Percentiles rank a stretch among this genome's conserved stretches.
phyloP scores from a whole-genome alignment of 2,329 filamentous ascomycete species.

The Bertia moriformis region DNA sequence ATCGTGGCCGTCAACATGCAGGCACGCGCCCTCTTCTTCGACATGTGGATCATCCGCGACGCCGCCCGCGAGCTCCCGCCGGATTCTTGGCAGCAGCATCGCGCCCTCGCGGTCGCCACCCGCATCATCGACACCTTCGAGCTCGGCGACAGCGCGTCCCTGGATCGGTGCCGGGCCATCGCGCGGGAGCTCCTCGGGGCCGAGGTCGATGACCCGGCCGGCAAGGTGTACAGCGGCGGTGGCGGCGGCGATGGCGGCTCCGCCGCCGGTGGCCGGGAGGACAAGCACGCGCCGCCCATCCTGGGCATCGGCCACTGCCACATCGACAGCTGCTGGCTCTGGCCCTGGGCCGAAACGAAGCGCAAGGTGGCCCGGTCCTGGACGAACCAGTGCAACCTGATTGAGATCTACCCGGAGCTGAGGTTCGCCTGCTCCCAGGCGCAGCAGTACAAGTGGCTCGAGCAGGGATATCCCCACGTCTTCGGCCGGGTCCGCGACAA shows the following conservation, averaged over 20 bases:
- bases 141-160: slow-evolving; percentile 37
- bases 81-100: slow-evolving; percentile 47
- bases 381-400: slow-evolving; percentile 54
- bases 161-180: slow-evolving; percentile 39
- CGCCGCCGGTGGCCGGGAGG: too few species aligned
- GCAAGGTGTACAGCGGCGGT: slow-evolving; percentile 14
- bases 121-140: slow-evolving; percentile 53
- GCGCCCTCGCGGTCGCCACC: slow-evolving; percentile 46
- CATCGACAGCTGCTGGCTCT: slow-evolving; percentile 59
- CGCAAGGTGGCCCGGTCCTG: slow-evolving; percentile 56
- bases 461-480: slow-evolving; percentile 46
- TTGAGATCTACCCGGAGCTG: slow-evolving; percentile 55
- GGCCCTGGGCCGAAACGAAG: slow-evolving; percentile 58
- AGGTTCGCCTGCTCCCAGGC: slow-evolving; percentile 51
- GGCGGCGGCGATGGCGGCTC: too few species aligned
- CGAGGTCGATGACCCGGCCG: slow-evolving; percentile 42
- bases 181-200: slow-evolving; percentile 44
- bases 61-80: slow-evolving; percentile 51
- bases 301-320: slow-evolving; percentile 54
- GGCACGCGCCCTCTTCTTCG: slow-evolving; percentile 43
- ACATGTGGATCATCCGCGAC: slow-evolving; percentile 53
- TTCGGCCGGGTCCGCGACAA: slow-evolving; percentile 53
- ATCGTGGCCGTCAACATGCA: slow-evolving; percentile 49
- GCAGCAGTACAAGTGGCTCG: slow-evolving; percentile 56
- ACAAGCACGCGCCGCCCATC: slow-evolving; percentile 35